Conservation (phyloP, 108 stramenopile species). For the Conticribra guillardii region DNA sequence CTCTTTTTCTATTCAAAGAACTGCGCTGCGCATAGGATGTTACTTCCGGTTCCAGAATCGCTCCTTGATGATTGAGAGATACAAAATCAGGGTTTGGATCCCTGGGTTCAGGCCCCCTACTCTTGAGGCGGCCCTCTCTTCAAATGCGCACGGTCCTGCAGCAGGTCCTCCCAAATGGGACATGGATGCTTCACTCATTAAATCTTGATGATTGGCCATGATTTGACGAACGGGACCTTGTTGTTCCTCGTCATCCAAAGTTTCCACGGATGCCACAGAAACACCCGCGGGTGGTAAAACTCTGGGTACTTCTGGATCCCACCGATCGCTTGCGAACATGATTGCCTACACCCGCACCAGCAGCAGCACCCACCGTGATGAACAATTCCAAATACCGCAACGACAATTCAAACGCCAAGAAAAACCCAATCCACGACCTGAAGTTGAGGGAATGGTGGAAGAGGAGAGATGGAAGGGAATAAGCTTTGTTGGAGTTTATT, state of each 20-base stretch:
- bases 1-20: too few species aligned
- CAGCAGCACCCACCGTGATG: constrained; percentile 4
- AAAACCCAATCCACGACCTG: constrained; percentile 26
- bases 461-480: too few species aligned
- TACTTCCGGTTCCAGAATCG: background rate
- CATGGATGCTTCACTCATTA: background rate
- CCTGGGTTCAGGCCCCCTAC: background rate
- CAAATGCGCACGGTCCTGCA: too few species aligned
- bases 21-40: too few species aligned
- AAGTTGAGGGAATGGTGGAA: too few species aligned
- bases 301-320: background rate
- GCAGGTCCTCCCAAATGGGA: background rate
- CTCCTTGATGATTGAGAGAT: background rate
- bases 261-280: background rate
- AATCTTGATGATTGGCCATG: background rate
- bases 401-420: constrained; percentile 34
- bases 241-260: background rate
- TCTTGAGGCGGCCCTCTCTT: too few species aligned
- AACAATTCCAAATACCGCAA: constrained; percentile 36
- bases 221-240: background rate
- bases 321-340: background rate
- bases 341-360: too few species aligned
- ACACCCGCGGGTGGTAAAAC: too few species aligned
- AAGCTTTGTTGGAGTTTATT: too few species aligned
- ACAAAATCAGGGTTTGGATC: background rate